phyloP scores from a whole-genome alignment of 1,139 yeast species.

The Nakaseomyces kungkrabaensis region DNA sequence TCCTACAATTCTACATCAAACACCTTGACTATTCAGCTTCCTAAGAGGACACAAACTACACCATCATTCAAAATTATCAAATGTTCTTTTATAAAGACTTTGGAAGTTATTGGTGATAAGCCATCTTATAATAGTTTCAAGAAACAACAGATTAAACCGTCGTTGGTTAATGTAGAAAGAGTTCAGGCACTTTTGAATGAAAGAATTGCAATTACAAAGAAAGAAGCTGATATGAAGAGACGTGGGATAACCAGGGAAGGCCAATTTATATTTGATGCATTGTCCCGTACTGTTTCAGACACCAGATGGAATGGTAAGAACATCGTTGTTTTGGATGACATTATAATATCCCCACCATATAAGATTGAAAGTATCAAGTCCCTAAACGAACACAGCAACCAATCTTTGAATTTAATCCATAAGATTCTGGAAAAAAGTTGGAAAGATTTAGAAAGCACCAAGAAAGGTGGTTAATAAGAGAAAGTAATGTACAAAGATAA shows the following conservation, averaged over 20 bases:
- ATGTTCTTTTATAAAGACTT: slow-evolving; percentile 47
- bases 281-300: slow-evolving; percentile 42
- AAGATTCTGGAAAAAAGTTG: slow-evolving; percentile 49
- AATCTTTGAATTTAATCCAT: slow-evolving; percentile 40
- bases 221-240: slow-evolving; percentile 26
- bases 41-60: slow-evolving; percentile 22
- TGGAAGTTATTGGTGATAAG: slow-evolving; percentile 37
- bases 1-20: slow-evolving; percentile 42
- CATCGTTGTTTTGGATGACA: slow-evolving; percentile 45
- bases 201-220: slow-evolving; percentile 14
- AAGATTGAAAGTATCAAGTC: slow-evolving; percentile 29
- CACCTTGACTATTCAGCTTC: slow-evolving; percentile 32
- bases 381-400: slow-evolving; percentile 29
- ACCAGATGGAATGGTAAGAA: slow-evolving; percentile 40
- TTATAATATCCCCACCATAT: slow-evolving; percentile 44
- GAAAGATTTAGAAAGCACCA: slow-evolving; percentile 34
- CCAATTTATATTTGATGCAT: slow-evolving; percentile 39
- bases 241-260: slow-evolving; percentile 39
- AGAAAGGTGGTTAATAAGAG: slow-evolving; percentile 49
- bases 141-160: slow-evolving; percentile 24
- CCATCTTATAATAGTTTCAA: slow-evolving; percentile 20
- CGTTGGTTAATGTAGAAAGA: slow-evolving; percentile 18
- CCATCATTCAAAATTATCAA: slow-evolving; percentile 45
- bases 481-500: neutral
- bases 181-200: slow-evolving; percentile 17